These are phyloP conservation scores for Colletotrichum australisinense DNA, from an alignment of 2,329 filamentous ascomycete genomes.

Conservation along the genomic window DNA sequence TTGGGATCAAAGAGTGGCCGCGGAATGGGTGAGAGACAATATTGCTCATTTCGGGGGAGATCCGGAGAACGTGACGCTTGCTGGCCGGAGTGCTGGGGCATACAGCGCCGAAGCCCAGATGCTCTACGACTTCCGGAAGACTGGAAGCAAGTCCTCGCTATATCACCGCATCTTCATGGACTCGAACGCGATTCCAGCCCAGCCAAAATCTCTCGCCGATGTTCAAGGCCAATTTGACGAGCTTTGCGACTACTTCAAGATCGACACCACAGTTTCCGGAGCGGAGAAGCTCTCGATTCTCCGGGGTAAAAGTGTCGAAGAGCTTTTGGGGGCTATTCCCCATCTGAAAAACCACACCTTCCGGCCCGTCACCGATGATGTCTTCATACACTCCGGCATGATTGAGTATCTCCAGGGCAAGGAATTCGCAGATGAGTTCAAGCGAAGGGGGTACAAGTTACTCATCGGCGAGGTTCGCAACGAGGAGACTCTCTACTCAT, in stretches of 20 bases:
- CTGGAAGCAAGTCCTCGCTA: constrained; percentile 31
- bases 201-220: constrained; percentile 52
- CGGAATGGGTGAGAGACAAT: constrained; percentile 62
- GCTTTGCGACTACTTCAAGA: constrained; percentile 48
- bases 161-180: constrained; percentile 54
- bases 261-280: constrained; percentile 39
- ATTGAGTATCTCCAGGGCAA: constrained; percentile 50
- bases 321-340: constrained; percentile 48
- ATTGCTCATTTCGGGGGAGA: constrained; percentile 60
- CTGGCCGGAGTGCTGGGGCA: constrained; percentile 57
- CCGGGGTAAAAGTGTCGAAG: constrained; percentile 43
- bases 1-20: constrained; percentile 60
- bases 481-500: constrained; percentile 56
- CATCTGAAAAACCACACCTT: constrained; percentile 57
- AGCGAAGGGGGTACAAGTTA: constrained; percentile 45
- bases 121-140: constrained; percentile 47
- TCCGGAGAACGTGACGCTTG: constrained; percentile 50
- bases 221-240: constrained; percentile 55
- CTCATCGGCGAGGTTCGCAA: constrained; percentile 57
- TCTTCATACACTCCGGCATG: constrained; percentile 52
- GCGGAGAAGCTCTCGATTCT: constrained; percentile 47
- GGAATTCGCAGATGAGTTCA: constrained; percentile 51
- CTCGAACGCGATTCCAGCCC: constrained; percentile 58
- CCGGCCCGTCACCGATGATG: constrained; percentile 54
- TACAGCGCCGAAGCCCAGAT: constrained; percentile 56